Conservation (phyloP, 352 stramenopile species). For the Pythium angustatum region DNA sequence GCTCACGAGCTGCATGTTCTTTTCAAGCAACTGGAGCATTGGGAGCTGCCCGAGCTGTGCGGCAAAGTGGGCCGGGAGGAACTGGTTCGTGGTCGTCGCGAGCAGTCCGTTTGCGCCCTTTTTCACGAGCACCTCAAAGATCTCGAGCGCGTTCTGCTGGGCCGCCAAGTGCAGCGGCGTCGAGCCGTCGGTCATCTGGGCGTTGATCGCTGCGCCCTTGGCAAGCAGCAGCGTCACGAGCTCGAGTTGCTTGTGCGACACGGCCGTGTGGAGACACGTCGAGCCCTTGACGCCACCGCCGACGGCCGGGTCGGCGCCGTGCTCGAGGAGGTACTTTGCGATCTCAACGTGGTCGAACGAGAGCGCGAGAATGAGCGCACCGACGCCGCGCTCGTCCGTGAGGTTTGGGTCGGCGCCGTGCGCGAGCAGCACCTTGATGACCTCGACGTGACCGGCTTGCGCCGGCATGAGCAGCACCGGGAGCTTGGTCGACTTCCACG, state of each 20-base stretch:
- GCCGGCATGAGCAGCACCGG: conserved; percentile 31
- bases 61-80: conserved; percentile 30
- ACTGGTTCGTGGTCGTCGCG: conserved; percentile 25
- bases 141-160: conserved; percentile 25
- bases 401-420: conserved; percentile 53
- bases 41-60: conserved; percentile 27
- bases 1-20: conserved; percentile 27
- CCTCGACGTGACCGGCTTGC: conserved; percentile 29
- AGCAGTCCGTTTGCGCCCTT: conserved; percentile 26
- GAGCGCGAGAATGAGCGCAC: conserved; percentile 38
- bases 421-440: conserved; percentile 35
- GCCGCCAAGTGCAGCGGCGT: conserved; percentile 30
- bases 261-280: conserved; percentile 32
- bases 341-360: conserved; percentile 30
- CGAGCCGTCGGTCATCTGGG: conserved; percentile 35
- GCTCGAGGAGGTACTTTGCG: conserved; percentile 25
- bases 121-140: conserved; percentile 25
- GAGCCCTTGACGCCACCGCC: conserved; percentile 28
- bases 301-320: conserved; percentile 29
- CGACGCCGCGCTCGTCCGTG: conserved; percentile 63
- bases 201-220: conserved; percentile 28
- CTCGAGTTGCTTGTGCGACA: conserved; percentile 29
- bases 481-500: conserved; percentile 27
- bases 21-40: conserved; percentile 28
- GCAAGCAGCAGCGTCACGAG: conserved; percentile 25